Base-by-base conservation (phyloP, 2,329 filamentous ascomycete genomes). In the Aspergillus neotritici region DNA sequence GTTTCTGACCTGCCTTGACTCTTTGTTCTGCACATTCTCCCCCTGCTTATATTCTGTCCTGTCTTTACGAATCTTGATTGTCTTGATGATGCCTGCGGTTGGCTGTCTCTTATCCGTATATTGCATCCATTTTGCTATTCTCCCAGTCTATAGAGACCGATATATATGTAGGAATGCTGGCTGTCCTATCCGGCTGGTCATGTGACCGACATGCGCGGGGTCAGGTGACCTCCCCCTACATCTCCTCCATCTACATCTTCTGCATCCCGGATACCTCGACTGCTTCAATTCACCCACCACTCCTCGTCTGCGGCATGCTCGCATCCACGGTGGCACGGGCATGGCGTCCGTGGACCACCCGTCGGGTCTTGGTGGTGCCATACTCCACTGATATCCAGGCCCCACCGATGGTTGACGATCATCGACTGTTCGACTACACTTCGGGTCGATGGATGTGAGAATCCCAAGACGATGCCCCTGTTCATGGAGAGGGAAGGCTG, bases 401-500 rank as follows among this genome's bases (percentile, higher is more conserved):
- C 32, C 37, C 33, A 36, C 31, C 42, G 28, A 37, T 37, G n/a
- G 28, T 29, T 44, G 16, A 40, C 32, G 29, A 40, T 15, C 5
- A 16, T 40, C 28, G n/a, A 32, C 33, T 44, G 32, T 40, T 34
- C 29, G 28, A 44, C 31, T 16, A 52, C 52, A 15, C 53, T 50
- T 32, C 31, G 52, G 28, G 51, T 48, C 16, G 51, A 46, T 34
- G 47, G 34, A 36, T 42, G 40, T 44, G 37, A 40, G 42, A 35
- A 16, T 1, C 33, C 36, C 25, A 29, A 17, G 5, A 5, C 25
- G 16, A 36, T 40, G 37, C 13, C 15, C 16, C 32, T 40, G 11
- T 28, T n/a, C 11, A 13, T 2, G 10, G 16, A n/a, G 21, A 25
- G 35, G 28, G 15, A 28, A 36, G 37, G 17, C 32, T 36, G 13